phyloP scores from a whole-genome alignment of 768 basidiomycete species.

The Russula emetica region DNA sequence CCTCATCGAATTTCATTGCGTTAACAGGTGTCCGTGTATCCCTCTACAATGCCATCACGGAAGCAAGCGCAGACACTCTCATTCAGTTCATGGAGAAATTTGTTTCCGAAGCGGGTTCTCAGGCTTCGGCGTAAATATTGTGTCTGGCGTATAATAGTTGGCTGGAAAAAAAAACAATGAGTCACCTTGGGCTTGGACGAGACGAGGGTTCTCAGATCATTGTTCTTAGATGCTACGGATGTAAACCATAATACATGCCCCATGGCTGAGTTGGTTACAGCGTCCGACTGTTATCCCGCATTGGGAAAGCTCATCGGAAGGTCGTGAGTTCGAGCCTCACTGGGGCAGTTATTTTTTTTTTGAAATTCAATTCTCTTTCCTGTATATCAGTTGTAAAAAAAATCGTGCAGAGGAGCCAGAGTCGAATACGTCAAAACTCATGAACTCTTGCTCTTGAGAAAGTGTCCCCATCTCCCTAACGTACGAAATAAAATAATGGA shows the following conservation, averaged over 20 bases:
- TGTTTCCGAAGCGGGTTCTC: slow-evolving; percentile 28
- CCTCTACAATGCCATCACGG: slow-evolving; percentile 83
- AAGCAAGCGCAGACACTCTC: slow-evolving; percentile 62
- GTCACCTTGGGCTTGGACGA: too few relatives aligned
- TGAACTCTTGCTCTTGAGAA: too few relatives aligned
- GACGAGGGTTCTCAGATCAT: too few relatives aligned
- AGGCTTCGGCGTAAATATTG: background rate
- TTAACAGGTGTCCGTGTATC: slow-evolving; percentile 70
- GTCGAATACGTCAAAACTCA: too few relatives aligned
- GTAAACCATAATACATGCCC: slow-evolving; percentile 39
- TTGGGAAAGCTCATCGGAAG: slow-evolving; percentile 46
- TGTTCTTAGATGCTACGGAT: background rate
- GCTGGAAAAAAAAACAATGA: background rate
- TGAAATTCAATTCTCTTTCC: background rate
- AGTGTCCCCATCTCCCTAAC: too few relatives aligned
- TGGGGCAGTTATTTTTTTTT: slow-evolving; percentile 44
- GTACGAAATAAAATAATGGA: too few relatives aligned
- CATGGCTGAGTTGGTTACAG: slow-evolving; percentile 77
- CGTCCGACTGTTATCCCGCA: slow-evolving; percentile 61
- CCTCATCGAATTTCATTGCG: slow-evolving; percentile 2
- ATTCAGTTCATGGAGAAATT: slow-evolving; percentile 60
- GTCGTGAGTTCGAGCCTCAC: slow-evolving; percentile 68
- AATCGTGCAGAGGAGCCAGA: background rate
- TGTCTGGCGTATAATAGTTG: background rate
- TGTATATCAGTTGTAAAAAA: too few relatives aligned